phyloP scores from a whole-genome alignment of 306 rosid genomes.

The Castanopsis chinensis region DNA sequence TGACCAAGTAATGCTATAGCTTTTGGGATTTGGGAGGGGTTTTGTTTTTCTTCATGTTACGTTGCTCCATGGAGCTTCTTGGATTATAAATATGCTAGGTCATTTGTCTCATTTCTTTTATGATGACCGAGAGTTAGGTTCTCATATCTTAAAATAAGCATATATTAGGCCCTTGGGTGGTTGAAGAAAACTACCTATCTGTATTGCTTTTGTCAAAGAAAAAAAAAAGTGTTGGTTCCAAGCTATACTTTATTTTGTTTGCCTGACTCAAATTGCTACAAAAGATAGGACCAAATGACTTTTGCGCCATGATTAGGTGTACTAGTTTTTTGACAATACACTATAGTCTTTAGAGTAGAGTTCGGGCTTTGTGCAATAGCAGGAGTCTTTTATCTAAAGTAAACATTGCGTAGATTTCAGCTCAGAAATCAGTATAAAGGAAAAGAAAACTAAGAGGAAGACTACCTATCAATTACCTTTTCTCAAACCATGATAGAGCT shows the following conservation, averaged over 20 bases:
- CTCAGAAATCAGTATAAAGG: no score
- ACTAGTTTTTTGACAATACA: no score
- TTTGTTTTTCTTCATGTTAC: constrained; percentile 31
- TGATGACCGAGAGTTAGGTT: not conserved
- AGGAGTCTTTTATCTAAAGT: no score
- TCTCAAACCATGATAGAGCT: no score
- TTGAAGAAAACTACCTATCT: not conserved
- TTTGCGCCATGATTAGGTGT: no score
- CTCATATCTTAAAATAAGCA: not conserved
- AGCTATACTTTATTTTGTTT: not conserved
- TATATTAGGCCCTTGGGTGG: not conserved
- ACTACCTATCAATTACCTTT: no score
- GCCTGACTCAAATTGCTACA: not conserved
- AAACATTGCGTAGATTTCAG: no score
- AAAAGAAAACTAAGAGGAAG: no score
- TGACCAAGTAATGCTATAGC: not conserved
- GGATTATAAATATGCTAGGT: constrained; percentile 12
- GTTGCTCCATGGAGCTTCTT: constrained; percentile 21
- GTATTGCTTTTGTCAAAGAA: not conserved
- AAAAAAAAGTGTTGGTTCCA: not conserved
- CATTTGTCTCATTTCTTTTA: not conserved
- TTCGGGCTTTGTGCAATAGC: no score
- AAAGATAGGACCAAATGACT: no score
- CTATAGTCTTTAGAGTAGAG: no score
- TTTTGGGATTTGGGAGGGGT: not conserved